These are phyloP conservation scores for Arthrobotrys sinensis DNA, from an alignment of 2,329 filamentous ascomycete genomes.

Conservation along the genomic window DNA sequence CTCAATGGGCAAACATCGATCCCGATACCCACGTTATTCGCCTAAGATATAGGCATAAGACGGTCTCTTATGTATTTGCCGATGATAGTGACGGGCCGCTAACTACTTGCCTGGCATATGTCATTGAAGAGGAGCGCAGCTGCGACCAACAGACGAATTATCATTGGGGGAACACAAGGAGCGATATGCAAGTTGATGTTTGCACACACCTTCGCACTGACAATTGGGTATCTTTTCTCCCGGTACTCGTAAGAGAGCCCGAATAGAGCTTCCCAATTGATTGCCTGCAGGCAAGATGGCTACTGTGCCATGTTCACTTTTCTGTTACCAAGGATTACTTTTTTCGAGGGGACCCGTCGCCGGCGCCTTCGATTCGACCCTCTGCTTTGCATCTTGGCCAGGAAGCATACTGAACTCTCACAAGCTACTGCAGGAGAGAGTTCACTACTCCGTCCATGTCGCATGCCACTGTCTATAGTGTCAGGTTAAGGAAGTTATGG, in stretches of 20 bases:
- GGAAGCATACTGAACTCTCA: constrained; percentile 27
- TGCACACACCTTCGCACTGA: constrained; percentile 7
- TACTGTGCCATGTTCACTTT: neutral
- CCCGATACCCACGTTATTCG: neutral
- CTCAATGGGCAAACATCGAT: constrained; percentile 10
- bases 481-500: neutral
- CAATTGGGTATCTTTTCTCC: neutral
- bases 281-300: neutral
- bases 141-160: neutral
- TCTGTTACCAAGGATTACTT: neutral
- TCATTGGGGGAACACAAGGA: constrained; percentile 9
- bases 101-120: neutral
- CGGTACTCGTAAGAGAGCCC: constrained; percentile 7
- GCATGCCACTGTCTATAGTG: constrained; percentile 3
- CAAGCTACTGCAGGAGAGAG: constrained; percentile 36
- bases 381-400: neutral
- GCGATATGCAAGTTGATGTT: constrained; percentile 23
- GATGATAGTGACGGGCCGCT: neutral
- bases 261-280: constrained; percentile 9
- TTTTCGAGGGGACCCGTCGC: neutral
- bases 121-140: constrained; percentile 16
- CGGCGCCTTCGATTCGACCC: neutral
- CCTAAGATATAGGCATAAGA: constrained; percentile 3
- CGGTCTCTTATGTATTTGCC: constrained; percentile 4
- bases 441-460: constrained; percentile 21